Evolutionary conservation across 768 basidiomycete species (phyloP).

Genomic region (Leccinum disarticulatum): DNA sequence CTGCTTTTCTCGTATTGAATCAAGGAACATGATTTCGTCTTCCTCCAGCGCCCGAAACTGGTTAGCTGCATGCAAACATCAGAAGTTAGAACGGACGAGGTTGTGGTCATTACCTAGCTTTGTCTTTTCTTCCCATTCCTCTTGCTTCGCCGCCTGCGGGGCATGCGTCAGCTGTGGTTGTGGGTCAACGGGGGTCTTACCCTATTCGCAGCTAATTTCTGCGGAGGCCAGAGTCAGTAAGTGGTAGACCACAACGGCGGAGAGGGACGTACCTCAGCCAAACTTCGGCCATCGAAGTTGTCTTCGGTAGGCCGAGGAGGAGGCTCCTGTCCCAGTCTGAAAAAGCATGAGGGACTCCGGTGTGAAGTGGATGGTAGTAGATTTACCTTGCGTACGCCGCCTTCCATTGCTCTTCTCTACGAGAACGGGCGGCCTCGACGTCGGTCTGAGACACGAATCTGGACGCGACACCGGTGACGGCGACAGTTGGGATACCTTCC

Average conservation of each 20-base stretch:
- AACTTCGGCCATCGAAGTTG: conserved; percentile 77
- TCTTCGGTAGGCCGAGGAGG: conserved; percentile 76
- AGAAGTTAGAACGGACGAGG: conserved; percentile 10
- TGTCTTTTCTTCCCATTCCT: conserved; percentile 91
- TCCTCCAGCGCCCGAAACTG: conserved; percentile 89
- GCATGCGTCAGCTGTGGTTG: conserved; percentile 11
- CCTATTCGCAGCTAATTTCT: conserved; percentile 91
- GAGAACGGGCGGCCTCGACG: conserved; percentile 66
- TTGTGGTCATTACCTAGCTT: conserved; percentile 52
- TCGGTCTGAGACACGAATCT: conserved; percentile 83
- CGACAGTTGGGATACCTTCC: conserved; percentile 69
- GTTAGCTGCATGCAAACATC: conserved; percentile 52
- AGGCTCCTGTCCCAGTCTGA: conserved; percentile 80
- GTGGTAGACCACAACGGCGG: background rate
- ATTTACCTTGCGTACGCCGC: conserved; percentile 82
- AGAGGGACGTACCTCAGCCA: conserved; percentile 72
- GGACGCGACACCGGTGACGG: conserved; percentile 72
- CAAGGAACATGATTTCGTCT: conserved; percentile 88
- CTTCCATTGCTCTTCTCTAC: conserved; percentile 84
- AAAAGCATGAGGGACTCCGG: conserved; percentile 6
- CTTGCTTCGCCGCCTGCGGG: conserved; percentile 78
- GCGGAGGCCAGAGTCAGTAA: conserved; percentile 12
- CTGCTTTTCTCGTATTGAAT: conserved; percentile 75
- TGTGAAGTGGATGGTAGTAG: conserved; percentile 2
- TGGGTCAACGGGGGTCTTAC: conserved; percentile 39